phyloP scores from a whole-genome alignment of 352 stramenopile genomes.

The Lagenidium giganteum region DNA sequence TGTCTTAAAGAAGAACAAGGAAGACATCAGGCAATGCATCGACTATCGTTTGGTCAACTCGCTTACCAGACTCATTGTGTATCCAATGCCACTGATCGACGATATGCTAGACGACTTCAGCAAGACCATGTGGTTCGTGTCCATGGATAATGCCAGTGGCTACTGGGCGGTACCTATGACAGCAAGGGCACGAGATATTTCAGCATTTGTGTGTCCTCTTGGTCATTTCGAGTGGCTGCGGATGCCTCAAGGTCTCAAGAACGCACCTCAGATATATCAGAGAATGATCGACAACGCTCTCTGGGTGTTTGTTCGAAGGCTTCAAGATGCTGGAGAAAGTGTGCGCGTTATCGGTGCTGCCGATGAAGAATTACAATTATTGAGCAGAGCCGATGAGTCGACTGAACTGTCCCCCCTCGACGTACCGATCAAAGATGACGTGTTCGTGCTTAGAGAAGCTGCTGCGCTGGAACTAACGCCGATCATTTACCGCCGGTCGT shows the following conservation, averaged over 20 bases:
- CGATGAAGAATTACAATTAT: too few species aligned
- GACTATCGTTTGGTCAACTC: constrained; percentile 11
- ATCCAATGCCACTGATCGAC: constrained; percentile 14
- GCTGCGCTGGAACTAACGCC: not conserved
- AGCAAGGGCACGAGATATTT: not conserved
- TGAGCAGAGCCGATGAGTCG: too few species aligned
- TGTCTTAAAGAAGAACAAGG: constrained; percentile 17
- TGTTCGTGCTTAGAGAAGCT: constrained; percentile 8
- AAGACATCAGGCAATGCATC: constrained; percentile 11
- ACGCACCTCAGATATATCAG: constrained; percentile 16
- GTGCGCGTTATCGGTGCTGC: too few species aligned
- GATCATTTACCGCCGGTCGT: not conserved
- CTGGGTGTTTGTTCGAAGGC: constrained; percentile 4
- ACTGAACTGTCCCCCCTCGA: too few species aligned
- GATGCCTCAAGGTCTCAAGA: constrained; percentile 19
- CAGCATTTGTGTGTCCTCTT: constrained; percentile 14
- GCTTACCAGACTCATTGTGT: constrained; percentile 12
- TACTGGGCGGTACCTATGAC: constrained; percentile 10
- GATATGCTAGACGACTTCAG: not conserved
- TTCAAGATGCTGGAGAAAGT: too few species aligned
- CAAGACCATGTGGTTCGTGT: constrained; percentile 3
- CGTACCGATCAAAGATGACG: too few species aligned
- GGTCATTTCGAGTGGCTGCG: constrained; percentile 15
- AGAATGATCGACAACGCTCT: constrained; percentile 13
- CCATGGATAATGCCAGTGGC: constrained; percentile 11